Evolutionary conservation across 2,329 filamentous ascomycete genomes (phyloP), one percentile per base, ranked within the genome.

Genomic region (Hypoxylon sp.): DNA sequence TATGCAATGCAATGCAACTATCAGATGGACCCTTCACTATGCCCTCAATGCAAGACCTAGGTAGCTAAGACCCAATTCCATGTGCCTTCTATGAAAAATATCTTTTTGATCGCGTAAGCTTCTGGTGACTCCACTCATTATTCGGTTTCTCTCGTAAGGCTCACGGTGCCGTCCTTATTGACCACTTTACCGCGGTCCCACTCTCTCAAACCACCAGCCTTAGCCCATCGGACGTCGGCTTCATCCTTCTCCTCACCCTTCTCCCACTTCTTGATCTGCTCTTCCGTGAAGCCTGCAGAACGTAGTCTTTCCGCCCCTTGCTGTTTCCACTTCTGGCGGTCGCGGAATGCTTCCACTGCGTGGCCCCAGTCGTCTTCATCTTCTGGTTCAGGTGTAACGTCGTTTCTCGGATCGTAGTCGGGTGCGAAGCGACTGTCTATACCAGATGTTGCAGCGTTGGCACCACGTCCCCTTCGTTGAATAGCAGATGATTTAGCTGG

Each of bases 361-460:
- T 92, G 87, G 46, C 92, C 91, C 94, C 93, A 97, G 64, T 92
- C 88, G 65, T 90, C 88, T 27, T 83, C 84, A 21, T 77, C 78
- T 2, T 79, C 81, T 60, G 46, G 61, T 5, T 74, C 71, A 5
- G 82, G 79, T 39, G 83, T 80, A 2, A 90, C 78, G 71, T 92
- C 87, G n/a, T 81, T 76, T 5, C 78, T 83, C 0, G 86, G 85
- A 63, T 88, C 83, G 71, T 90, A 91, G 52, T 82, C 85, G 1
- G 88, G 81, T 0, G 91, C 89, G 77, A 97, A 98, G 55, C 92
- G 92, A 23, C 86, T 83, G 74, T 97, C 94, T 70, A 97, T 96
- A 8, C 87, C 88, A 25, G 89, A 89, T 4, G 81, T 78, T 1
- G 84, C 84, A 3, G 84, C 81, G 39, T 87, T 83, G 12, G 87